Evolutionary conservation across 2,329 filamentous ascomycete species (phyloP).

Genomic region (Diaporthe citriasiana): DNA sequence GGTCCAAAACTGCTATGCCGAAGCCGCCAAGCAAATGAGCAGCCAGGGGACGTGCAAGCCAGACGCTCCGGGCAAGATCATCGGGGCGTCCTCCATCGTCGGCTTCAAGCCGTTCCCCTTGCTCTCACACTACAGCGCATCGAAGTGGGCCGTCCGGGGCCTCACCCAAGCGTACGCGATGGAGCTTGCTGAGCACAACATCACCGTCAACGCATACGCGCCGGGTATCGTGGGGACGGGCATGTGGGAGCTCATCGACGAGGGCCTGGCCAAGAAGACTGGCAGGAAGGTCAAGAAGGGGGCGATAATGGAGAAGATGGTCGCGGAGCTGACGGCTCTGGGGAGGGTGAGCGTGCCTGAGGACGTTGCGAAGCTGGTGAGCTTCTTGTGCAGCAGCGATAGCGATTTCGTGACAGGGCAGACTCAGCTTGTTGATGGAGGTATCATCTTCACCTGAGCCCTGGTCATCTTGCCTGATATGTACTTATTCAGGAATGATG

Average conservation of each 20-base stretch:
- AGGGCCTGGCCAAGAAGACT: conserved; percentile 67
- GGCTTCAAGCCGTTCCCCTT: conserved; percentile 72
- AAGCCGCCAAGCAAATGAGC: conserved; percentile 76
- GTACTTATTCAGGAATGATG: neutral
- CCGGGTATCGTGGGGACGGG: conserved; percentile 76
- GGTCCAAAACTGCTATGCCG: conserved; percentile 74
- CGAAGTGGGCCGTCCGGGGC: conserved; percentile 77
- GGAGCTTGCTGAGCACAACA: conserved; percentile 74
- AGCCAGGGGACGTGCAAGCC: conserved; percentile 62
- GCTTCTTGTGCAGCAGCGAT: conserved; percentile 71
- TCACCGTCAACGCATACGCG: conserved; percentile 77
- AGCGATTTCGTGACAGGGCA: conserved; percentile 77
- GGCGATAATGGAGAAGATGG: conserved; percentile 66
- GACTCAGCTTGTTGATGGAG: conserved; percentile 73
- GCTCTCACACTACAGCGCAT: conserved; percentile 73
- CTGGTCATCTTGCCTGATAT: too few relatives aligned
- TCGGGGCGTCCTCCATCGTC: conserved; percentile 68
- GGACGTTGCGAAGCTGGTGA: conserved; percentile 74
- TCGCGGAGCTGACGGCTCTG: conserved; percentile 67
- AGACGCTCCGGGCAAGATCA: conserved; percentile 57
- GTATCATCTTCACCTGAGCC: conserved; percentile 62
- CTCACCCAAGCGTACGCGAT: conserved; percentile 76
- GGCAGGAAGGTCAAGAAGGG: conserved; percentile 54
- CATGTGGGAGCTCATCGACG: conserved; percentile 80
- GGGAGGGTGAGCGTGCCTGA: conserved; percentile 71